These are phyloP conservation scores for Metarhizium rileyi DNA, from an alignment of 2,329 filamentous ascomycete species.

Conservation along the genomic window DNA sequence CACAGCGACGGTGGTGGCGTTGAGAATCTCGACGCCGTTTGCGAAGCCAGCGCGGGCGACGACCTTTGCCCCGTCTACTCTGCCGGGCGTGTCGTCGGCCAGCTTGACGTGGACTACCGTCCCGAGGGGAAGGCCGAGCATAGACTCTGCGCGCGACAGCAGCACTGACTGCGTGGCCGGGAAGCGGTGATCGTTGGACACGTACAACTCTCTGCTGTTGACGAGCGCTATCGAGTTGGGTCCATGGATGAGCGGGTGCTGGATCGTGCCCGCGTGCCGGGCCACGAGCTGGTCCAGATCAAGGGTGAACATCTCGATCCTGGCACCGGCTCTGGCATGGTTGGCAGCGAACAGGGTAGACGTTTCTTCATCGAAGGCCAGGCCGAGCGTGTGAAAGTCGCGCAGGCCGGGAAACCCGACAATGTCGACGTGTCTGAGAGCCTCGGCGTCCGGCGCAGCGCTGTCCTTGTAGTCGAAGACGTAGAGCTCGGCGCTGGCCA, in stretches of 20 bases:
- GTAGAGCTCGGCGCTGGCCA: conserved; percentile 23
- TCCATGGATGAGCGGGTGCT: conserved; percentile 26
- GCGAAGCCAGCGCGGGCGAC: conserved; percentile 22
- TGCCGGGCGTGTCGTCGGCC: neutral
- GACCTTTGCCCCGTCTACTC: neutral
- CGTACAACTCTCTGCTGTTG: conserved; percentile 26
- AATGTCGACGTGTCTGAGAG: conserved; percentile 15
- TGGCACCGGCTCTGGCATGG: conserved; percentile 24
- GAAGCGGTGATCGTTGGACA: conserved; percentile 32
- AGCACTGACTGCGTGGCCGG: conserved; percentile 13
- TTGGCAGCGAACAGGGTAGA: conserved; percentile 27
- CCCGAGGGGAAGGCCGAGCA: conserved; percentile 21
- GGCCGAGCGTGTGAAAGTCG: conserved; percentile 31
- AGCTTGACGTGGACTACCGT: conserved; percentile 26
- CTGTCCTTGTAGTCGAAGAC: conserved; percentile 25
- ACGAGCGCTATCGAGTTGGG: conserved; percentile 30
- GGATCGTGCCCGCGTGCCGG: conserved; percentile 25
- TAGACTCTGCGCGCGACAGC: conserved; percentile 24
- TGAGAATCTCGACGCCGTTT: conserved; percentile 31
- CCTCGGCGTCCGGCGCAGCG: conserved; percentile 5
- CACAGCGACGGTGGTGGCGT: conserved; percentile 27
- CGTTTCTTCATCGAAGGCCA: conserved; percentile 26
- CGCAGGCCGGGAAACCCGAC: conserved; percentile 15
- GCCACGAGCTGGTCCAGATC: conserved; percentile 23
- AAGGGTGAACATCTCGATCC: conserved; percentile 30